A percentile compares a stretch with the other conserved stretches of the same genome.
Evolutionary conservation across 1,139 yeast genomes (phyloP).

Genomic region (Hansenula sp.): DNA sequence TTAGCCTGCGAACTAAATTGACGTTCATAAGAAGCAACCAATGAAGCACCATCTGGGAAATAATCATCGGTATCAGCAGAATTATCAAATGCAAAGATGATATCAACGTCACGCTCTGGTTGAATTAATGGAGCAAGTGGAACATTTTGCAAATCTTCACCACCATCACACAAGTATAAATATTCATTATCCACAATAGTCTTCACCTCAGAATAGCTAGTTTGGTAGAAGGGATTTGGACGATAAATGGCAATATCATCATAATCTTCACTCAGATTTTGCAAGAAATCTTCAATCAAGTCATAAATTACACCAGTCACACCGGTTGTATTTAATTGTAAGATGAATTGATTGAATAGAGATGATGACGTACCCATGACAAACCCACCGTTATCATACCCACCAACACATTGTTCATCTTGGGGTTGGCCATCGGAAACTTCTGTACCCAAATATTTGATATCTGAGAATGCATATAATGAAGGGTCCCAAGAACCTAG

Average conservation of each 20-base stretch:
- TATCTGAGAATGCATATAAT: constrained; percentile 60
- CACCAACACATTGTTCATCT: constrained; percentile 47
- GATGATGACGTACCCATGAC: constrained; percentile 76
- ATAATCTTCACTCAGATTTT: constrained; percentile 38
- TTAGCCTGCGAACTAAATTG: constrained; percentile 63
- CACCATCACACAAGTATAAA: constrained; percentile 81
- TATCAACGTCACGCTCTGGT: constrained; percentile 67
- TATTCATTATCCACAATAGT: constrained; percentile 39
- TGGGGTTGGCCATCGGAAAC: constrained; percentile 52
- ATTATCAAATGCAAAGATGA: constrained; percentile 79
- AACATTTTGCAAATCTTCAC: constrained; percentile 76
- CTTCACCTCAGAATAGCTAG: constrained; percentile 40
- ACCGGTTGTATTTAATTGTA: constrained; percentile 54
- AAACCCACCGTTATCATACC: constrained; percentile 77
- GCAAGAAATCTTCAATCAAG: constrained; percentile 41
- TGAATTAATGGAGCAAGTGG: constrained; percentile 79
- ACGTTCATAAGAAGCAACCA: constrained; percentile 63
- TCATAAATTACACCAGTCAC: constrained; percentile 44
- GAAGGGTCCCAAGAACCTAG: constrained; percentile 89
- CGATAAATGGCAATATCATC: constrained; percentile 69
- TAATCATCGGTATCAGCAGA: constrained; percentile 67
- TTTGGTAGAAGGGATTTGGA: constrained; percentile 71
- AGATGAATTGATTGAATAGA: constrained; percentile 66
- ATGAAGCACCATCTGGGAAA: constrained; percentile 81
- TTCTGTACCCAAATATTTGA: constrained; percentile 72